These are phyloP conservation scores for Tolypocladium paradoxum DNA, from an alignment of 2,329 filamentous ascomycete genomes.

Conservation along the genomic window DNA sequence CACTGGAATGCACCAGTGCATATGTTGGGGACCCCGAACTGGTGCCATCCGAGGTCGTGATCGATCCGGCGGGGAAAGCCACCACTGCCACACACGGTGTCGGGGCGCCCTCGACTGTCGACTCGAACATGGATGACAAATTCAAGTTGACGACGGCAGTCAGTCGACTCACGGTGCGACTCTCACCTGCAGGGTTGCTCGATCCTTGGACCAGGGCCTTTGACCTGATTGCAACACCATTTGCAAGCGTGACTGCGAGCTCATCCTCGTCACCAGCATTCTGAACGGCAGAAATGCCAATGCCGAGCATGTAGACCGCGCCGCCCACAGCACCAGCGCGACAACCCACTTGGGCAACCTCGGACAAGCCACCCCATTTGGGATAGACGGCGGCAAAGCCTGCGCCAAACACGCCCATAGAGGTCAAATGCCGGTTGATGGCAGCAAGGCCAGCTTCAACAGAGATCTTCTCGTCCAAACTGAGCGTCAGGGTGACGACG, in stretches of 20 bases:
- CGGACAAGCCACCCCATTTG: slow-evolving; percentile 85
- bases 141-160: slow-evolving; percentile 60
- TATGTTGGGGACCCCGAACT: slow-evolving; percentile 38
- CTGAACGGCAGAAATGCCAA: slow-evolving; percentile 40
- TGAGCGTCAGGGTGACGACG: slow-evolving; percentile 59
- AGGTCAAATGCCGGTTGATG: slow-evolving; percentile 71
- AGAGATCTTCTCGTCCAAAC: slow-evolving; percentile 51
- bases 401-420: slow-evolving; percentile 77
- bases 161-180: slow-evolving; percentile 41
- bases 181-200: slow-evolving; percentile 16
- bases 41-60: slow-evolving; percentile 22
- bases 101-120: slow-evolving; percentile 63
- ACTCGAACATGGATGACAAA: slow-evolving; percentile 56
- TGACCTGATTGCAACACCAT: slow-evolving; percentile 45
- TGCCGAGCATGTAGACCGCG: slow-evolving; percentile 76
- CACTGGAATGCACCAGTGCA: slow-evolving; percentile 68
- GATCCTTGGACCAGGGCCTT: slow-evolving; percentile 38
- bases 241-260: slow-evolving; percentile 42
- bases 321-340: slow-evolving; percentile 86
- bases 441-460: slow-evolving; percentile 57
- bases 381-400: slow-evolving; percentile 84
- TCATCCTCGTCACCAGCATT: slow-evolving; percentile 10
- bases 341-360: slow-evolving; percentile 85
- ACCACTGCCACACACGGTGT: slow-evolving; percentile 63
- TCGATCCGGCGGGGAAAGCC: slow-evolving; percentile 47